phyloP scores from a whole-genome alignment of 169 alveolate species.

The Theileria luwenshuni region DNA sequence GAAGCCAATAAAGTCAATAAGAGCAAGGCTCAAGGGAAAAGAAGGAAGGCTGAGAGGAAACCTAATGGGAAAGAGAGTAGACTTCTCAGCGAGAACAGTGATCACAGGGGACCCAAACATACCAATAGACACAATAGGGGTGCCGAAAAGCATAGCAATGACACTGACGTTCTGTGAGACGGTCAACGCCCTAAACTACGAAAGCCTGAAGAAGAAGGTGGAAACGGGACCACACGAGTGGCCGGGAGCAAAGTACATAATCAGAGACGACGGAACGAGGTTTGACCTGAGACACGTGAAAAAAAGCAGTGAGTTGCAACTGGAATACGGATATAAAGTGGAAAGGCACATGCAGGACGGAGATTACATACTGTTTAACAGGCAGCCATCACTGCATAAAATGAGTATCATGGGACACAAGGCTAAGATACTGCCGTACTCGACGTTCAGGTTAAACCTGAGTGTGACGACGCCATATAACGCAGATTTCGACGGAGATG shows the following conservation, averaged over 20 bases:
- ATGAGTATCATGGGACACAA: constrained; percentile 99
- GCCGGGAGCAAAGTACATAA: constrained; percentile 98
- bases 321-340: constrained; percentile 95
- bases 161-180: constrained; percentile 98
- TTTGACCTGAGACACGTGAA: constrained; percentile 86
- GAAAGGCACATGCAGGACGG: constrained; percentile 99
- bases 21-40: constrained; percentile 98
- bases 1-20: constrained; percentile 97
- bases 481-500: constrained; percentile 99
- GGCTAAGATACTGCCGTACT: constrained; percentile 95
- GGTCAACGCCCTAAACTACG: constrained; percentile 96
- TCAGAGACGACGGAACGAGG: constrained; percentile 92
- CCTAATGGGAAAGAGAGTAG: constrained; percentile 99
- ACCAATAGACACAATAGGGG: constrained; percentile 94
- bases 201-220: constrained; percentile 88
- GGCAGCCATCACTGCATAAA: constrained; percentile 99
- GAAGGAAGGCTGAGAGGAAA: constrained; percentile 99
- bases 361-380: constrained; percentile 97
- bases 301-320: constrained; percentile 84
- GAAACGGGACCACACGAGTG: constrained; percentile 96
- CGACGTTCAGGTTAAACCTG: constrained; percentile 98
- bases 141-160: constrained; percentile 98
- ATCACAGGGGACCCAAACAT: constrained; percentile 99
- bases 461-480: constrained; percentile 99
- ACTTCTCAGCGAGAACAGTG: constrained; percentile 99